Evolutionary conservation across 1,139 yeast species (phyloP), one percentile per base, ranked within the genome.

Genomic region (Suhomyces choctaworum): DNA sequence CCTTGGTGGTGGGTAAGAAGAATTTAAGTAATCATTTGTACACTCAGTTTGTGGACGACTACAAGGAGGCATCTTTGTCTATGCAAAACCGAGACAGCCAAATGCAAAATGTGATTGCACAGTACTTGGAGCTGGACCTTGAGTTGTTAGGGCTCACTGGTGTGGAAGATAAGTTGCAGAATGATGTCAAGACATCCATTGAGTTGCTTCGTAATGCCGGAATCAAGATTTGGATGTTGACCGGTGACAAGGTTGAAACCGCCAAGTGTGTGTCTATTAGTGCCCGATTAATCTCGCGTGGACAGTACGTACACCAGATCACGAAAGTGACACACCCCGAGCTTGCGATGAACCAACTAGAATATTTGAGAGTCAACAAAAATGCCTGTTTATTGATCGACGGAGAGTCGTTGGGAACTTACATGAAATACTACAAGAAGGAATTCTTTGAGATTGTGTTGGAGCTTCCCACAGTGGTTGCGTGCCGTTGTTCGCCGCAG

Each of bases 181-280:
- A 76, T 36, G 90, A 90, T 56, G 96, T 94, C 38, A 92, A 90
- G 58, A 77, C 95, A 0, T 87, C 97, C 0, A 82, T 94, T 42
- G 99, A 94, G 63, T 70, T 92, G 24, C 70, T 94, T 46, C 73
- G 98, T 49, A 92, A 94, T 63, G 99, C 98, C 0, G 98, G 98
- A 2, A 80, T 94, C 40, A 88, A 88, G 53, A 92, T 94, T 34
- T 94, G 99, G 99, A 94, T 94, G 98, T 69, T 94, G 33, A 94
- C 99, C 0, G 99, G 99, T 46, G 99, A 94, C 58, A 94, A 94
- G 58, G 97, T 92, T 7, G 99, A 94, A 62, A 94, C 99, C 0
- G 98, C 98, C 1, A 78, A 88, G 44, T 92, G 98, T 72, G 97
- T 94, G 23, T 89, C 97, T 16, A 86, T 94, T 12, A 86, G 96